These are phyloP conservation scores for Phytophthora kernoviae DNA, from an alignment of 352 stramenopile genomes.

Conservation along the genomic window DNA sequence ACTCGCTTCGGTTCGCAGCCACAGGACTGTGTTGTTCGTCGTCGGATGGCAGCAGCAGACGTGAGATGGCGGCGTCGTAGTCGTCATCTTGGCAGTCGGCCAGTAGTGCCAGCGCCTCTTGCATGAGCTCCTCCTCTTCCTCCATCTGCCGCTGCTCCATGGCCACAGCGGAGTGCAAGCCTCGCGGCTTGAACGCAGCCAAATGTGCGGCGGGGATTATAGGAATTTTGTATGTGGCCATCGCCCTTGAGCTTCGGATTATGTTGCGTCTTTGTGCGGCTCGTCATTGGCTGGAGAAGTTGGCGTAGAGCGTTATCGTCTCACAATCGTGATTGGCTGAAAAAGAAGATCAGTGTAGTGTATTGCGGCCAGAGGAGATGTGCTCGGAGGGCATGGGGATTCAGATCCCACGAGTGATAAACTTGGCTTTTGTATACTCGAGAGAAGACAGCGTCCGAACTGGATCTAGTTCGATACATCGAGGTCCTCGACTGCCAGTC, in stretches of 20 bases:
- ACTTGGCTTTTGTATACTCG: too few relatives aligned
- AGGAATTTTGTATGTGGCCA: not conserved
- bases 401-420: too few relatives aligned
- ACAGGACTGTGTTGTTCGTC: conserved; percentile 31
- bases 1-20: conserved; percentile 17
- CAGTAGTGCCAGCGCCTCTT: conserved; percentile 49
- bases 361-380: too few relatives aligned
- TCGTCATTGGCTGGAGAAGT: too few relatives aligned
- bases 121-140: conserved; percentile 44
- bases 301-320: too few relatives aligned
- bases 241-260: not conserved
- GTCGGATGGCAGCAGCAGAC: conserved; percentile 38
- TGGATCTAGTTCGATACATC: too few relatives aligned
- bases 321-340: too few relatives aligned
- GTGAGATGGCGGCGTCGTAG: conserved; percentile 40
- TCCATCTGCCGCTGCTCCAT: conserved; percentile 39
- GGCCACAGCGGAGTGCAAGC: conserved; percentile 19
- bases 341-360: too few relatives aligned
- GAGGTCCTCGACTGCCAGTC: too few relatives aligned
- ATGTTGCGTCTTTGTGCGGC: too few relatives aligned
- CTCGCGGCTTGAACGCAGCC: conserved; percentile 16
- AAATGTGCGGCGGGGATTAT: not conserved
- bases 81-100: conserved; percentile 38
- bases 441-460: too few relatives aligned
- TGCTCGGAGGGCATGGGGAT: too few relatives aligned